A percentile compares a stretch with the other conserved stretches of the same genome.
Conservation (phyloP, 306 rosid genomes). For the Astragalus glycyphyllos region DNA sequence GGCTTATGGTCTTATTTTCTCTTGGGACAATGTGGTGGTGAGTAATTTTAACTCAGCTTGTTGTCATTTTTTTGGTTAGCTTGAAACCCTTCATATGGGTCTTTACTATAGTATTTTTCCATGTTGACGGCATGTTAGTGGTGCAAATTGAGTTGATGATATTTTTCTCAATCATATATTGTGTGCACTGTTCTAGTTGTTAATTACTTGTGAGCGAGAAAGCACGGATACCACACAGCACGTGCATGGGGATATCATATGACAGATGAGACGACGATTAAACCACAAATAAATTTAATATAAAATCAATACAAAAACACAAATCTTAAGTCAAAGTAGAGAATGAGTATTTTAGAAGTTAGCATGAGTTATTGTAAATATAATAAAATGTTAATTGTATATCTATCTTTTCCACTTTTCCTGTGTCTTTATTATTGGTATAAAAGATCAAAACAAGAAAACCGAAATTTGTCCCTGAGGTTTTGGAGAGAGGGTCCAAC, state of each 20-base stretch:
- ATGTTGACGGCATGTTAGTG: slow-evolving; percentile 32
- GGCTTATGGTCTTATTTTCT: slow-evolving; percentile 95
- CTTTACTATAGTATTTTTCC: slow-evolving; percentile 24
- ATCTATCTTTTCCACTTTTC: background rate
- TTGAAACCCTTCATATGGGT: slow-evolving; percentile 18
- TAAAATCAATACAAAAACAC: background rate
- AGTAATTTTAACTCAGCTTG: slow-evolving; percentile 42
- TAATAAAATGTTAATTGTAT: background rate
- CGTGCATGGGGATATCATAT: background rate
- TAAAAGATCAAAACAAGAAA: background rate
- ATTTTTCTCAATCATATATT: slow-evolving; percentile 7
- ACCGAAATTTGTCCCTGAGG: background rate
- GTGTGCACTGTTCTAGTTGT: slow-evolving; percentile 26
- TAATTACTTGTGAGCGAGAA: background rate
- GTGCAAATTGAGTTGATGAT: slow-evolving; percentile 31
- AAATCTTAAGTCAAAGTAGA: background rate
- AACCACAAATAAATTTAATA: background rate
- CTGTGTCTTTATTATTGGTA: slow-evolving; percentile 1
- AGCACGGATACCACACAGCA: background rate
- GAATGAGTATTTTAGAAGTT: background rate
- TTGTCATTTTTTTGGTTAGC: slow-evolving; percentile 9
- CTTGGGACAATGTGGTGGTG: slow-evolving; percentile 98
- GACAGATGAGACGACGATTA: background rate
- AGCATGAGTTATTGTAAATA: background rate
- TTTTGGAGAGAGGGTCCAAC: background rate